Evolutionary conservation across 768 basidiomycete genomes (phyloP).

Genomic region (Chalciporus pseudorubinellus): DNA sequence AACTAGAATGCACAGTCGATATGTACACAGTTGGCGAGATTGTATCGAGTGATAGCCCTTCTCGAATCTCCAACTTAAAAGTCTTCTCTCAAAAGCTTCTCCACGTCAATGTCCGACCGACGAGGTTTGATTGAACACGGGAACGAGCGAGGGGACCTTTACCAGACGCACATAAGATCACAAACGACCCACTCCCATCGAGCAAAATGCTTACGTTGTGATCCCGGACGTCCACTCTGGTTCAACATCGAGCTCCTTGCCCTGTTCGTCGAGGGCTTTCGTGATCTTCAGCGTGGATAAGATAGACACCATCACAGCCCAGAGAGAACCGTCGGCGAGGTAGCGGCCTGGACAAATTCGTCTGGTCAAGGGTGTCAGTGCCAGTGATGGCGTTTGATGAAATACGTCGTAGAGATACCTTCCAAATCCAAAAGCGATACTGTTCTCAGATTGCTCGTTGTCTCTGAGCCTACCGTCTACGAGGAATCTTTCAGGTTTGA

Average conservation of each 20-base stretch:
- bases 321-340: conserved; percentile 31
- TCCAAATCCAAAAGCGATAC: conserved; percentile 22
- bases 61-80: not conserved
- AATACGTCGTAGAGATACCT: conserved; percentile 8
- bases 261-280: conserved; percentile 23
- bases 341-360: conserved; percentile 33
- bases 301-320: conserved; percentile 27
- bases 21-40: no score
- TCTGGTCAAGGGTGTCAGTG: conserved; percentile 3
- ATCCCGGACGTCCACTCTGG: conserved; percentile 15
- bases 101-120: not conserved
- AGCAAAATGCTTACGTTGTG: conserved; percentile 3
- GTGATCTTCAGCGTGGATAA: conserved; percentile 27
- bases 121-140: conserved; percentile 15
- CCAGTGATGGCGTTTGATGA: not conserved
- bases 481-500: conserved; percentile 35
- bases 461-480: conserved; percentile 8
- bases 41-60: no score
- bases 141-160: conserved; percentile 10
- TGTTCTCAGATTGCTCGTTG: not conserved
- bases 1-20: no score
- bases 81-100: not conserved
- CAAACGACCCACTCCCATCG: not conserved
- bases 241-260: conserved; percentile 24
- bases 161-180: not conserved